Base-by-base conservation (phyloP, 2,329 filamentous ascomycete species). In the Zymoseptoria crescenta region DNA sequence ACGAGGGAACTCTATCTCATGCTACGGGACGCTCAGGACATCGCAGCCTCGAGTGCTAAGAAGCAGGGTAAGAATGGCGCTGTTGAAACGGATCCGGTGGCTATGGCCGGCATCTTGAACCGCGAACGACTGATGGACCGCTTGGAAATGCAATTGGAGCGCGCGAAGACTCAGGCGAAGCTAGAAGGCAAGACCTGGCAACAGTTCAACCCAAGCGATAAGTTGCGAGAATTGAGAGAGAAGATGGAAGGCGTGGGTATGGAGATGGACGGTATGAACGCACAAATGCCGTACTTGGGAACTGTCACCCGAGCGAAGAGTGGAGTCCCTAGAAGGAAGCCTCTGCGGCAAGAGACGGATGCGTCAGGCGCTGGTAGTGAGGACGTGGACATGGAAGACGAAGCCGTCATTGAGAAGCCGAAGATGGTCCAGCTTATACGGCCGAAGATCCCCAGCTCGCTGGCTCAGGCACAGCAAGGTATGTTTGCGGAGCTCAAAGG, bases 91-190 rank as follows among this genome's bases (percentile, higher is more conserved):
- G 88, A 94, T 71, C 85, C 89, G 24, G 79, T 84, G 29, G 87
- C 87, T 57, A 91, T 93, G 87, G 86, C 91, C 72, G 94, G 94
- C 63, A 97, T 99, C 62, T 80, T 99, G 64, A 92, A 97, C 72
- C 88, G 94, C 27, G 90, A 96, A 70, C 86, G 83, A 70, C 85
- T 99, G 65, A 95, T 99, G 88, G 89, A 91, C 71, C 87, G 92
- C 56, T 81, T 99, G 59, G 92, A 96, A 74, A 95, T 90, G 80
- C 94, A 97, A 75, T 84, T 99, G 49, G 93, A 97, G 77, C 83
- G 94, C 64, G 93, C 96, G 64, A 97, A 97, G 82, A 97, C 94
- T 0, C 92, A 97, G 72, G 96, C 91, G 76, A 96, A 96, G 75
- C 84, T 99, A 30, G 94, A 97, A 75, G 94, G 94, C 66, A 90